Conservation (phyloP, 1,139 yeast species). For the Protomyces arabidopsidicola region DNA sequence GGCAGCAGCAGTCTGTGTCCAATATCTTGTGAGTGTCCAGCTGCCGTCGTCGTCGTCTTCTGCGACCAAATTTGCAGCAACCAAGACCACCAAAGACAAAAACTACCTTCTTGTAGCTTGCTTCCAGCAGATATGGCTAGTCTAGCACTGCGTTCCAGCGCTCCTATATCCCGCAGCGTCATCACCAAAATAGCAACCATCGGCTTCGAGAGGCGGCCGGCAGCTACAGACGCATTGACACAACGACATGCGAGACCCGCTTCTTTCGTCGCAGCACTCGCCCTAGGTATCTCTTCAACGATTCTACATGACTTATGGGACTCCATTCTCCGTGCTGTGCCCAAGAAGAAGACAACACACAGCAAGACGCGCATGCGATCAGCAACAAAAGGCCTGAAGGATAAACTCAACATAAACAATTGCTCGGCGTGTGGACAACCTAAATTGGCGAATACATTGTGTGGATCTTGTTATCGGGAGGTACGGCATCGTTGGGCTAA, state of each 20-base stretch:
- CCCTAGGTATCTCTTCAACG: not conserved
- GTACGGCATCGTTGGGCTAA: constrained; percentile 36
- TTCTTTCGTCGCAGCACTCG: not conserved
- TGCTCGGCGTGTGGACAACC: constrained; percentile 29
- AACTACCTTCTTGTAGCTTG: no score
- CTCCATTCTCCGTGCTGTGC: constrained; percentile 27
- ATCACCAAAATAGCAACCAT: no score
- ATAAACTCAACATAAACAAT: constrained; percentile 20
- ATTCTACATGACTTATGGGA: constrained; percentile 10
- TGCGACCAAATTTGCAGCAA: no score
- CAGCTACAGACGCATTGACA: not conserved
- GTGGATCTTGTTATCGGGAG: constrained; percentile 26
- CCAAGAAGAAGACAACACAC: constrained; percentile 31
- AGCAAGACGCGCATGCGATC: constrained; percentile 30
- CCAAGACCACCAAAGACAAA: no score
- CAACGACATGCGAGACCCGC: no score
- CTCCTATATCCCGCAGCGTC: no score
- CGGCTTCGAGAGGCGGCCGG: not conserved
- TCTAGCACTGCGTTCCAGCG: no score
- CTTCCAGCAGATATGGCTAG: no score
- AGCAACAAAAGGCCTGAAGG: constrained; percentile 29
- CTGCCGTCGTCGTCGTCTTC: no score
- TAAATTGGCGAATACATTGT: constrained; percentile 28
- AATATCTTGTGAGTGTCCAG: no score
- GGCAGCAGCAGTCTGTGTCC: no score